Evolutionary conservation across 257 asterid species (phyloP), one percentile per base, ranked within the genome.

Genomic region (Rehmannia glutinosa): DNA sequence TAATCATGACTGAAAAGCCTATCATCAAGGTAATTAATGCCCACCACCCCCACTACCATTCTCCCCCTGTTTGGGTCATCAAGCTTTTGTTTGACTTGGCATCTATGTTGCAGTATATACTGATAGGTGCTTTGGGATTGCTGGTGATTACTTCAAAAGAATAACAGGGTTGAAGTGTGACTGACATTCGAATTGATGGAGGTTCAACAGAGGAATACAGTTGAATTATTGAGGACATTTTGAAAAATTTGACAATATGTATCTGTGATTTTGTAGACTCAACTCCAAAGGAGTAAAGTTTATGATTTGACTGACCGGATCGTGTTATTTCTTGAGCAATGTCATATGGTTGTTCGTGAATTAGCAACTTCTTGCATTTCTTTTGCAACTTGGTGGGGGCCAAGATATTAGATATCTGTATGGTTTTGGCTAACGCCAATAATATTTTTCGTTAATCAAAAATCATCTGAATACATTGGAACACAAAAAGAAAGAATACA

Each of bases 1-100:
- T 94, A 64, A 88, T 94, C 76, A 94, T 94, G 99, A 94, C 99
- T 1, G 99, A 94, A 73, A 91, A 94, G 83, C 99, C 99, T 36
- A 82, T 91, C 67, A 84, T 93, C 89, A 93, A 93, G 99, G 99
- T 93, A 55, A 28, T n/a, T n/a, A n/a, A n/a, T n/a, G n/a, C n/a
- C n/a, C n/a, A 78, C 53, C 72, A 51, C 58, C 23, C 12, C 23
- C 51, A 32, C 46, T 2, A 19, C 3, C n/a, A n/a, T 21, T 56
- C 21, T 51, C 6, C 35, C 27, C 8, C 3, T 7, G 10, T 15
- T 17, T 43, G 1, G 20, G 17, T 54, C 39, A 20, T n/a, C 24
- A 5, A 5, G 49, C 21, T 27, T 47, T 19, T 52, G 2, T 56
- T 27, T 72, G 20, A 61, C 77, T 33, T 67, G 49, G 55, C 57